phyloP scores from a whole-genome alignment of 2,329 filamentous ascomycete species.

The Talaromyces sp. region DNA sequence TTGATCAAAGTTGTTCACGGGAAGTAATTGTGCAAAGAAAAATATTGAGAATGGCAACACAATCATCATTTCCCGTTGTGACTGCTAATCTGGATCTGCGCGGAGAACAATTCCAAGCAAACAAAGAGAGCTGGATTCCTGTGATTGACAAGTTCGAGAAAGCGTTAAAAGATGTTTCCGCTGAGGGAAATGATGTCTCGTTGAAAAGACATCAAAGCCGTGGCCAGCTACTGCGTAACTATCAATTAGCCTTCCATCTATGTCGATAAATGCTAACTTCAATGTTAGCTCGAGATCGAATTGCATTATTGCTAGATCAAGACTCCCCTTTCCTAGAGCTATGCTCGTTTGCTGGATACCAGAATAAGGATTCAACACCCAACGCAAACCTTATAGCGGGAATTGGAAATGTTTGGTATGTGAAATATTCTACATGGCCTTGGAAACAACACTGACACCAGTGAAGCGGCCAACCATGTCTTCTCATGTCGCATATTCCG shows the following conservation, averaged over 20 bases:
- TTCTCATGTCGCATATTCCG: constrained; percentile 48
- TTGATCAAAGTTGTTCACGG: not conserved
- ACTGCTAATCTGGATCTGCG: constrained; percentile 24
- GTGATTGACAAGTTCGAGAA: constrained; percentile 36
- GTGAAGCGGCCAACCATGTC: constrained; percentile 36
- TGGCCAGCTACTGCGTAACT: constrained; percentile 33
- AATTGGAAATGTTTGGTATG: constrained; percentile 37
- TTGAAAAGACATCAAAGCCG: constrained; percentile 30
- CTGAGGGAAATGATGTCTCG: constrained; percentile 36
- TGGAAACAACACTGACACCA: not conserved
- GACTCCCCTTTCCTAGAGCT: constrained; percentile 47
- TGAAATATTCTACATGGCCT: not conserved
- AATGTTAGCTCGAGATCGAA: constrained; percentile 41
- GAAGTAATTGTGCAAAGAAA: not conserved
- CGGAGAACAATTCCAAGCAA: constrained; percentile 20
- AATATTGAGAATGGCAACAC: constrained; percentile 14
- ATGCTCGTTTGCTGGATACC: constrained; percentile 41
- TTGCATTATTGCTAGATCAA: constrained; percentile 41
- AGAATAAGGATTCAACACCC: constrained; percentile 37
- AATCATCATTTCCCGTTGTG: constrained; percentile 18
- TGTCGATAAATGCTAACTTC: not conserved
- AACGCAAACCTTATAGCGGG: constrained; percentile 44
- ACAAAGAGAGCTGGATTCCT: constrained; percentile 30
- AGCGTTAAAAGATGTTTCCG: constrained; percentile 28
- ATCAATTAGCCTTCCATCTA: too few species aligned